phyloP scores from a whole-genome alignment of 768 basidiomycete species.

The Nevesoporus exiguus region DNA sequence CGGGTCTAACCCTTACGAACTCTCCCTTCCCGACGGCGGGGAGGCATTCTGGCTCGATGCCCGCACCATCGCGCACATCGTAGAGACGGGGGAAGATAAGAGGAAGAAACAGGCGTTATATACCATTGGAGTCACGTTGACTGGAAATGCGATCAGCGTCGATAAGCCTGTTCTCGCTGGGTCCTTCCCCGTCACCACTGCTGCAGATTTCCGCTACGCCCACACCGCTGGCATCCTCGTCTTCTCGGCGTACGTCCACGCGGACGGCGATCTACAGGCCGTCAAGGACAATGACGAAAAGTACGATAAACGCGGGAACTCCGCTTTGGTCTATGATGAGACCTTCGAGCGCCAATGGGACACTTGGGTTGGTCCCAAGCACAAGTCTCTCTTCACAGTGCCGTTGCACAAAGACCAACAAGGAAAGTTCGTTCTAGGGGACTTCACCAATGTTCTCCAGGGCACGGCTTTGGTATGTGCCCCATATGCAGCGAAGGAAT shows the following conservation, averaged over 20 bases:
- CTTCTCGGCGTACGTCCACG: conserved; percentile 82
- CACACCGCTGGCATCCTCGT: conserved; percentile 58
- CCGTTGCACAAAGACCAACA: conserved; percentile 45
- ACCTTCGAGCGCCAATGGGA: conserved; percentile 79
- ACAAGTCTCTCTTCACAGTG: conserved; percentile 68
- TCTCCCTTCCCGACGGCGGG: conserved; percentile 64
- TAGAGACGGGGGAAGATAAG: conserved; percentile 47
- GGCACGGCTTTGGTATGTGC: conserved; percentile 66
- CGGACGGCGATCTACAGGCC: conserved; percentile 67
- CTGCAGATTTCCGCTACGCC: conserved; percentile 69
- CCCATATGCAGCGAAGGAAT: background rate
- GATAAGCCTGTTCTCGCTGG: conserved; percentile 48
- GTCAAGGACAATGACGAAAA: conserved; percentile 67
- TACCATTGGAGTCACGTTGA: conserved; percentile 51
- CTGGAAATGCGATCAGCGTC: conserved; percentile 32
- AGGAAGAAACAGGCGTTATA: conserved; percentile 54
- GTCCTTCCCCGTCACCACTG: conserved; percentile 63
- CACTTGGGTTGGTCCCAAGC: conserved; percentile 71
- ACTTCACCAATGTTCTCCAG: conserved; percentile 58
- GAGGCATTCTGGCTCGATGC: conserved; percentile 77
- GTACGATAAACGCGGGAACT: conserved; percentile 69
- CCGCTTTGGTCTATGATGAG: conserved; percentile 67
- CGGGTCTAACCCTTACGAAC: conserved; percentile 45
- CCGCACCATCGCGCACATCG: conserved; percentile 67
- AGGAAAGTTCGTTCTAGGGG: conserved; percentile 50